Evolutionary conservation across 2,329 filamentous ascomycete species (phyloP).

Genomic region (Cladosporium sp.): DNA sequence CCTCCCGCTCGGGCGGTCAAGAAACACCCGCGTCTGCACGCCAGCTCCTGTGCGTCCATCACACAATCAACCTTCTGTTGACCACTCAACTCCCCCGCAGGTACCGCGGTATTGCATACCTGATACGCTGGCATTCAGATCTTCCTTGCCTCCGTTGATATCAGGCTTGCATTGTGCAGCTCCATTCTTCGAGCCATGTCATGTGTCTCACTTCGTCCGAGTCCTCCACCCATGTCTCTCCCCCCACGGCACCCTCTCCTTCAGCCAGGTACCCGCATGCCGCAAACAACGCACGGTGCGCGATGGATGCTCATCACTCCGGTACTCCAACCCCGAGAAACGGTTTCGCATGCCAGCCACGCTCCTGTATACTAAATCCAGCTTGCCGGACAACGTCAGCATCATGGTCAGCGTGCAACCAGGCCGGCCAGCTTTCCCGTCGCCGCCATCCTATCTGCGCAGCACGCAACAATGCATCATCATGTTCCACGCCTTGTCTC

Average conservation of each 20-base stretch:
- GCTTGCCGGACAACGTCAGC: constrained; percentile 1
- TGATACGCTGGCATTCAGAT: background rate
- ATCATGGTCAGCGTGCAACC: background rate
- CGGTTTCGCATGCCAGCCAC: constrained; percentile 10
- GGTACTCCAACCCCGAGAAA: constrained; percentile 7
- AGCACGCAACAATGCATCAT: background rate
- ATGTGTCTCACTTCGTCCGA: constrained; percentile 7
- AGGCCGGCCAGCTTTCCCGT: background rate
- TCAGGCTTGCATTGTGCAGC: constrained; percentile 3
- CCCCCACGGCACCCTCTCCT: constrained; percentile 7
- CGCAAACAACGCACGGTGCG: background rate
- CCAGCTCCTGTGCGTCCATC: constrained; percentile 5
- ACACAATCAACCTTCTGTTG: background rate
- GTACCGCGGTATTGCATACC: constrained; percentile 4
- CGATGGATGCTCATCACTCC: background rate
- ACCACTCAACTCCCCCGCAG: background rate
- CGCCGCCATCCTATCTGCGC: background rate
- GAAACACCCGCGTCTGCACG: background rate
- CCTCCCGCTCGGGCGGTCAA: constrained; percentile 6
- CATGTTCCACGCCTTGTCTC: constrained; percentile 2
- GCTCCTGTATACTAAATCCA: background rate
- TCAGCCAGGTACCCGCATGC: constrained; percentile 8
- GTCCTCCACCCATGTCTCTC: constrained; percentile 4
- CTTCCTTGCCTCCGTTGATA: background rate
- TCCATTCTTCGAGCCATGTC: constrained; percentile 3